Base-by-base conservation (phyloP, 257 asterid genomes). In the Gentiana dahurica region DNA sequence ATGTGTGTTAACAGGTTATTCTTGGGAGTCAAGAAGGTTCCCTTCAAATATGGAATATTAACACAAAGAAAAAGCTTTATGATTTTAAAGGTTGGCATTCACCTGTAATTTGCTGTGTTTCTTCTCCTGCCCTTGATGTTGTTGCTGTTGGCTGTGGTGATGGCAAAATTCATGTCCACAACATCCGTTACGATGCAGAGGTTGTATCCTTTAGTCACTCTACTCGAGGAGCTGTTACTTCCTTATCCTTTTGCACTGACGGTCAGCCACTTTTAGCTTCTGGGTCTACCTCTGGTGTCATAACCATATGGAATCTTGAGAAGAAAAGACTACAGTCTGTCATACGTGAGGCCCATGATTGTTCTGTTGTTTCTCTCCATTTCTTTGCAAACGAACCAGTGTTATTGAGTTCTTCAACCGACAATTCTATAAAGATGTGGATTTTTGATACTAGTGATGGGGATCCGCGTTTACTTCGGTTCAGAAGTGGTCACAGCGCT, bases 221-320 rank as follows among this genome's bases (percentile, higher is more conserved):
- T 57, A 68, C 81, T 58, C 79, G 92, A 61, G 96, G 92, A 43
- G 68, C 95, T 35, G 95, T 87, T 62, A 82, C 95, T 55, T 80
- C 96, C 58, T 63, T 87, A 71, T 85, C 98, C 61, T 91, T 91
- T 84, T 52, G 95, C 76, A 82, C 94, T 36, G 96, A 87, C 57
- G 98, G 96, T 12, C 93, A 77, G 62, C 95, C 96, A 49, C 86
- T 91, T 70, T 73, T 91, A 73, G 98, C 98, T 45, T 86, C 95
- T 65, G 97, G 97, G 68, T 85, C 91, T 67, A 81, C 94, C 41
- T 86, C 94, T 53, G 97, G 95, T 65, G 94, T 89, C 68, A 80
- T 86, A 77, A 81, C 81, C 70, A 73, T 89, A 68, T 89, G 95
- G 95, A 86, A 89, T 73, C 97, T 89, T 67, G 95, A 86, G 79